Evolutionary conservation across 1,284 basidiomycete genomes (phyloP).

Genomic region (Trichosporon faecale): DNA sequence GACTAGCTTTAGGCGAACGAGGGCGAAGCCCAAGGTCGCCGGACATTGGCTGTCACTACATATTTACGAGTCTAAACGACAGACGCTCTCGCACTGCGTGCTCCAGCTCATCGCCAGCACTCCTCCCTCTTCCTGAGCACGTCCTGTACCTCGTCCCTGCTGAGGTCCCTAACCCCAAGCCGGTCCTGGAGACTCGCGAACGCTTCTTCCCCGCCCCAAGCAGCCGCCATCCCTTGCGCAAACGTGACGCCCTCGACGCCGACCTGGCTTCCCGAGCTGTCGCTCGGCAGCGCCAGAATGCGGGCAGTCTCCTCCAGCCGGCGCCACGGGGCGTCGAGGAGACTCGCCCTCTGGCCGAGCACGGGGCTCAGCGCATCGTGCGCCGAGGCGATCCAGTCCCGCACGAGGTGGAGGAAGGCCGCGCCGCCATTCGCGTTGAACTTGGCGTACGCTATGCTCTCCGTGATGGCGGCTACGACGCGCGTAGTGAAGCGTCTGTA

Average conservation of each 20-base stretch:
- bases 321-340: constrained; percentile 67
- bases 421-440: constrained; percentile 60
- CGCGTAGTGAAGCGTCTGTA: constrained; percentile 68
- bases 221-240: constrained; percentile 73
- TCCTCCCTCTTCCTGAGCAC: constrained; percentile 45
- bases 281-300: constrained; percentile 58
- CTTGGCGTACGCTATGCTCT: constrained; percentile 73
- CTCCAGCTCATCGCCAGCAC: constrained; percentile 37
- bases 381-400: constrained; percentile 74
- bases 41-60: background rate
- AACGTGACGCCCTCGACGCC: constrained; percentile 66
- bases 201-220: constrained; percentile 70
- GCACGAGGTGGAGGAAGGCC: constrained; percentile 66
- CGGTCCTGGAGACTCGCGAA: constrained; percentile 62
- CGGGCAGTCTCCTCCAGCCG: constrained; percentile 65
- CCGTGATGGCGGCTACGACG: constrained; percentile 69
- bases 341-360: background rate
- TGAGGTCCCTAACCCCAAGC: constrained; percentile 31
- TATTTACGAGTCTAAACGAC: background rate
- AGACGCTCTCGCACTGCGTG: background rate
- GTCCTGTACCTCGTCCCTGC: constrained; percentile 37
- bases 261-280: constrained; percentile 57
- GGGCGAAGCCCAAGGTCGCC: background rate
- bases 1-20: background rate
- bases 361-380: constrained; percentile 44